A percentile compares a stretch with the other conserved stretches of the same genome.
These are phyloP conservation scores for Alisma plantagoaquatica DNA, from an alignment of 106 monocot species.

Conservation along the genomic window DNA sequence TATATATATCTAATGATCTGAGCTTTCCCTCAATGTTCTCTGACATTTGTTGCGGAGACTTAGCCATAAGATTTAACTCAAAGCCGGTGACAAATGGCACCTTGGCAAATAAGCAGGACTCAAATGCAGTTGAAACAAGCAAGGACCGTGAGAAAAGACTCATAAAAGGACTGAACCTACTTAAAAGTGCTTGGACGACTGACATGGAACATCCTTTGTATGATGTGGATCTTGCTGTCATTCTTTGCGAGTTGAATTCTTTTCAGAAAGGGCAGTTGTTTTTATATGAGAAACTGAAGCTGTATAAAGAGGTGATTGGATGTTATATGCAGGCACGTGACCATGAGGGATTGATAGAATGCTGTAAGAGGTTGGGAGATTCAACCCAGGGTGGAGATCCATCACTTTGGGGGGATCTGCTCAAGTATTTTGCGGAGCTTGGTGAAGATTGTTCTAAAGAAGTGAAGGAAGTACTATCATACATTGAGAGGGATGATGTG, in stretches of 20 bases:
- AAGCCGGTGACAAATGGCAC: slow-evolving; percentile 35
- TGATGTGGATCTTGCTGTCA: slow-evolving; percentile 87
- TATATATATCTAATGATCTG: slow-evolving; percentile 68
- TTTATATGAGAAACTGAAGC: slow-evolving; percentile 95
- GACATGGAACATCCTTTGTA: slow-evolving; percentile 84
- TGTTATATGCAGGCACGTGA: slow-evolving; percentile 95
- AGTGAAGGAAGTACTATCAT: slow-evolving; percentile 88
- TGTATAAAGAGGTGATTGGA: slow-evolving; percentile 84
- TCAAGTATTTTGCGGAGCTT: slow-evolving; percentile 93
- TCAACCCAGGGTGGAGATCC: slow-evolving; percentile 83
- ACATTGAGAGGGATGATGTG: slow-evolving; percentile 85
- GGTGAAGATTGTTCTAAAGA: slow-evolving; percentile 95
- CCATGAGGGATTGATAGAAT: slow-evolving; percentile 82
- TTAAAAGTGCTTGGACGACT: slow-evolving; percentile 70
- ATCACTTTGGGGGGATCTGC: slow-evolving; percentile 73
- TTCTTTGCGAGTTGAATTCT: slow-evolving; percentile 84
- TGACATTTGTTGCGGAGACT: slow-evolving; percentile 31
- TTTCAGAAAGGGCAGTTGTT: slow-evolving; percentile 76
- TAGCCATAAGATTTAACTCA: slow-evolving; percentile 10
- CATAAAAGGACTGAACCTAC: slow-evolving; percentile 62
- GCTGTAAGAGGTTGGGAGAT: slow-evolving; percentile 85
- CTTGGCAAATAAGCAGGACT: slow-evolving; percentile 20
- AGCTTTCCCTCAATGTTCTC: slow-evolving; percentile 60
- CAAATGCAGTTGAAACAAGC: slow-evolving; percentile 14
- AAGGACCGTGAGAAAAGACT: slow-evolving; percentile 42